Evolutionary conservation across 345 rosid species (phyloP).

Genomic region (Citrus reticulata): DNA sequence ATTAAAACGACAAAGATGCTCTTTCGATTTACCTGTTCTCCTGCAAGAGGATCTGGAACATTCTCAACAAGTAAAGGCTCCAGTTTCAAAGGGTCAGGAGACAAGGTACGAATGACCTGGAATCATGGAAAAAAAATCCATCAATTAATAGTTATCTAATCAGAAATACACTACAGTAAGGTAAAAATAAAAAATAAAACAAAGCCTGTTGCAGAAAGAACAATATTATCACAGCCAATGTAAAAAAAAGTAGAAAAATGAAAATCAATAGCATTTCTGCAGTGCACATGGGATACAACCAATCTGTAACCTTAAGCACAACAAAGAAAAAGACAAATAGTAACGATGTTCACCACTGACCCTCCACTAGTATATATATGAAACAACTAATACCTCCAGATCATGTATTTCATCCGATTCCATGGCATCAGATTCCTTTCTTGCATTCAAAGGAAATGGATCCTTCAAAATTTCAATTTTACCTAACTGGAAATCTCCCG

Average conservation of each 20-base stretch:
- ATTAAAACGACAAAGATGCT: background rate
- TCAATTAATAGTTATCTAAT: background rate
- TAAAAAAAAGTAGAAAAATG: background rate
- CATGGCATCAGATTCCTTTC: constrained; percentile 66
- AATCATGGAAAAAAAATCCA: background rate
- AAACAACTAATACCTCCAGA: constrained; percentile 47
- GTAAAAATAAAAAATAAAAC: background rate
- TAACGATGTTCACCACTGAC: background rate
- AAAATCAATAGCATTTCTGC: background rate
- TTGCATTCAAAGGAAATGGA: constrained; percentile 61
- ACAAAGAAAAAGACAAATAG: background rate
- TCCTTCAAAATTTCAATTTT: constrained; percentile 81
- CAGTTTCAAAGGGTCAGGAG: constrained; percentile 61
- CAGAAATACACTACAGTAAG: background rate
- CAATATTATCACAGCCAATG: background rate
- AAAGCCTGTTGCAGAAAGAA: background rate
- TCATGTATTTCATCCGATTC: constrained; percentile 54
- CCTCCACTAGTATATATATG: background rate
- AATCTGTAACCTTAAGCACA: background rate
- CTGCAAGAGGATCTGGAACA: constrained; percentile 79
- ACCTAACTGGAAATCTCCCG: constrained; percentile 80
- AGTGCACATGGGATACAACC: background rate
- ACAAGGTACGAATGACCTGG: constrained; percentile 58
- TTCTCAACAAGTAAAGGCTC: constrained; percentile 80
- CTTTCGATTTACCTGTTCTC: constrained; percentile 69